Percentiles rank a stretch among this genome's conserved stretches.
These are phyloP conservation scores for Pholiota molesta DNA, from an alignment of 768 basidiomycete species.

Conservation along the genomic window DNA sequence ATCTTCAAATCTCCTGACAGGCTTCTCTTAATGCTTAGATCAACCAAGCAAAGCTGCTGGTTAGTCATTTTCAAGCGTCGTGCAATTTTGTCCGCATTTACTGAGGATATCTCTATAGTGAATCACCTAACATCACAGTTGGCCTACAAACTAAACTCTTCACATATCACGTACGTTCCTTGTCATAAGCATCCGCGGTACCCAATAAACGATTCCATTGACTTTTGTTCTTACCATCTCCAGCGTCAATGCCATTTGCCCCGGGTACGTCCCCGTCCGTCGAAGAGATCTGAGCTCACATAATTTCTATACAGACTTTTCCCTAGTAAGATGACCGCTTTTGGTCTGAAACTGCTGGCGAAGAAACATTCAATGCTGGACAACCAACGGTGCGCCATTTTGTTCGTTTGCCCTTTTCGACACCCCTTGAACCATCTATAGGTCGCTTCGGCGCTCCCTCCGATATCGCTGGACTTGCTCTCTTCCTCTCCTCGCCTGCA, in stretches of 20 bases:
- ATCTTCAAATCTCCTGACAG: background rate
- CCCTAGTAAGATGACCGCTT: slow-evolving; percentile 86
- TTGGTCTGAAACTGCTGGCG: slow-evolving; percentile 57
- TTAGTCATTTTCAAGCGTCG: slow-evolving; percentile 23
- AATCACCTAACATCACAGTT: slow-evolving; percentile 80
- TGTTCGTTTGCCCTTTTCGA: background rate
- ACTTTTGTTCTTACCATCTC: background rate
- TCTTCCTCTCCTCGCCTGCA: slow-evolving; percentile 74
- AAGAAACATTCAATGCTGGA: slow-evolving; percentile 47
- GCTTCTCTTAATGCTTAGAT: slow-evolving; percentile 43
- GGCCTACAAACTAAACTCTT: slow-evolving; percentile 62
- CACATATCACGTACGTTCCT: slow-evolving; percentile 64
- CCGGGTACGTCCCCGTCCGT: slow-evolving; percentile 52
- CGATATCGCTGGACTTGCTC: slow-evolving; percentile 72
- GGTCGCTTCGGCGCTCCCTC: slow-evolving; percentile 66
- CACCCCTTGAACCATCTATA: slow-evolving; percentile 24
- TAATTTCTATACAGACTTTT: slow-evolving; percentile 44
- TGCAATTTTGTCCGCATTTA: background rate
- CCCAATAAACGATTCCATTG: no score
- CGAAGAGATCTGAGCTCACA: background rate
- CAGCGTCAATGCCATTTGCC: slow-evolving; percentile 84
- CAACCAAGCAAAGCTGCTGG: slow-evolving; percentile 84
- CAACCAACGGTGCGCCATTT: slow-evolving; percentile 66
- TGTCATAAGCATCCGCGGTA: background rate
- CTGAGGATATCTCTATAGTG: slow-evolving; percentile 35